phyloP scores from a whole-genome alignment of 2,329 filamentous ascomycete genomes.

The Exserohilum turcica region DNA sequence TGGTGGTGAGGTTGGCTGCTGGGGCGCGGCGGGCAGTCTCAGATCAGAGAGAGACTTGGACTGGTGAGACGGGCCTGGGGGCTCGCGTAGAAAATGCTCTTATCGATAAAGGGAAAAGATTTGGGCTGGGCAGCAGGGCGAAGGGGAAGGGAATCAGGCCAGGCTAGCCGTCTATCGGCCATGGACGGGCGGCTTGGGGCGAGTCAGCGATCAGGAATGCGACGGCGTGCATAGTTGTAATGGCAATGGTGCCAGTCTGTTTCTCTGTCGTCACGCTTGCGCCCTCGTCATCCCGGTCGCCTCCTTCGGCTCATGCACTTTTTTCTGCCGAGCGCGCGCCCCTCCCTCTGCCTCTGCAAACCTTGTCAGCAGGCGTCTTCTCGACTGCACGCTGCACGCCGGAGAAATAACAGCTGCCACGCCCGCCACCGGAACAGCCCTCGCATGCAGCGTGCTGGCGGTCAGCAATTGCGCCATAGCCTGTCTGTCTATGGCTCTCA shows the following conservation, averaged over 20 bases:
- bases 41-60: conserved; percentile 1
- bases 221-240: no score
- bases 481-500: not conserved
- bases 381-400: conserved; percentile 1
- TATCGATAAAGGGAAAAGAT: conserved; percentile 14
- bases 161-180: no score
- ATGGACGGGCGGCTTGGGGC: no score
- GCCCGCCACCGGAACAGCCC: not conserved
- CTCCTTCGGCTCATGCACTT: conserved; percentile 12
- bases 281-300: conserved; percentile 40
- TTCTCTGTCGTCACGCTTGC: conserved; percentile 17
- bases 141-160: no score
- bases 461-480: conserved; percentile 4
- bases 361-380: not conserved
- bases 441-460: not conserved
- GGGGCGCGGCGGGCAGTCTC: conserved; percentile 16
- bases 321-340: conserved; percentile 9
- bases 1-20: conserved; percentile 3
- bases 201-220: no score
- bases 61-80: conserved; percentile 10
- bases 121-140: conserved; percentile 14
- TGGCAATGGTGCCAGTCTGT: conserved; percentile 25
- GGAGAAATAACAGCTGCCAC: not conserved
- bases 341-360: not conserved
- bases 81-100: conserved; percentile 10